A percentile compares a stretch with the other conserved stretches of the same genome.
Evolutionary conservation across 805 yeast genomes (phyloP).

Genomic region (Sugiyamaella valdiviana): DNA sequence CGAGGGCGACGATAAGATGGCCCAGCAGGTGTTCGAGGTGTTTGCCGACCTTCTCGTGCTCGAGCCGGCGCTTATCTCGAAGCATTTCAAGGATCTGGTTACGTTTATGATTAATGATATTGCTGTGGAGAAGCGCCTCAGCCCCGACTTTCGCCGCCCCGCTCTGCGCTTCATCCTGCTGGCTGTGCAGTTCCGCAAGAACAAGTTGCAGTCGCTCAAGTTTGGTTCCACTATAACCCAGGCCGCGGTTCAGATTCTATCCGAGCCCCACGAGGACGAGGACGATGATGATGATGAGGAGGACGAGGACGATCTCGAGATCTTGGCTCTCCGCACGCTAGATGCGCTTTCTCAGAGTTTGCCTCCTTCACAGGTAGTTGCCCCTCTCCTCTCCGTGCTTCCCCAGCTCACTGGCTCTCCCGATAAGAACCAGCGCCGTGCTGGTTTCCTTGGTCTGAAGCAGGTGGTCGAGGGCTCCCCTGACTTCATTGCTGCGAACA

Average conservation of each 20-base stretch:
- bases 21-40: constrained; percentile 73
- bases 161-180: constrained; percentile 81
- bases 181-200: constrained; percentile 70
- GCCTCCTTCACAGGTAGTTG: constrained; percentile 89
- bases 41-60: constrained; percentile 72
- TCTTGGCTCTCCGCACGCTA: constrained; percentile 73
- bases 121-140: constrained; percentile 55
- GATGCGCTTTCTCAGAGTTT: constrained; percentile 73
- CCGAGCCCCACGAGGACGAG: constrained; percentile 70
- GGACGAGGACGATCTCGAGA: constrained; percentile 77
- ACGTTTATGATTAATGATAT: constrained; percentile 65
- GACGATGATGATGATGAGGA: constrained; percentile 87
- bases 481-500: constrained; percentile 74
- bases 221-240: constrained; percentile 75
- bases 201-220: constrained; percentile 71
- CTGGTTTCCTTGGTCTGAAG: constrained; percentile 74
- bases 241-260: constrained; percentile 67
- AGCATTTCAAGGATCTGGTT: constrained; percentile 60
- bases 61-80: constrained; percentile 75
- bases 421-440: constrained; percentile 79
- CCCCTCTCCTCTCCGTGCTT: constrained; percentile 65
- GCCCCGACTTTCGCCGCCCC: constrained; percentile 75
- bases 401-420: constrained; percentile 41
- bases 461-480: constrained; percentile 90
- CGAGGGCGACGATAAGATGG: constrained; percentile 63